Conservation (phyloP, 2,329 filamentous ascomycete species). For the Colletotrichum lupini region DNA sequence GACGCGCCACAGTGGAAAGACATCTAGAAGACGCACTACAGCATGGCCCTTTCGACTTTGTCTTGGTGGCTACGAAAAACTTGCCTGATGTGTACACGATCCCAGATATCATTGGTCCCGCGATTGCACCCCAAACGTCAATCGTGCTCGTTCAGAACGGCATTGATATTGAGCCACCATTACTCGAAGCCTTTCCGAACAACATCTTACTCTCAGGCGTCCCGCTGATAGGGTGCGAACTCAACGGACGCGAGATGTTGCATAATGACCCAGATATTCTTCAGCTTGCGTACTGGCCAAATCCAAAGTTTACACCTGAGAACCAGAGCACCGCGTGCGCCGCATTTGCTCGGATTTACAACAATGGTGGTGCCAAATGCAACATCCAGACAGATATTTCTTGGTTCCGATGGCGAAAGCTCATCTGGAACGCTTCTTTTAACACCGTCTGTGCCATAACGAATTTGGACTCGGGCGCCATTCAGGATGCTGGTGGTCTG, state of each 20-base stretch:
- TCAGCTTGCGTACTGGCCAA: neutral
- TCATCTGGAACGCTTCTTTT: neutral
- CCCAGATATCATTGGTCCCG: no score
- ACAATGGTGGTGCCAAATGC: neutral
- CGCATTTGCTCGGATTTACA: neutral
- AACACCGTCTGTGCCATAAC: neutral
- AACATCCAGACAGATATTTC: neutral
- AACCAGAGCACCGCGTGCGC: neutral
- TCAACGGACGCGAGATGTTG: neutral
- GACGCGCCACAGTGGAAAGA: no score
- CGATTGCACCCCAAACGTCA: no score
- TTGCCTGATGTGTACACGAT: no score
- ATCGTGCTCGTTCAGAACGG: no score
- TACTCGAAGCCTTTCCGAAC: no score
- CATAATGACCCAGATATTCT: neutral
- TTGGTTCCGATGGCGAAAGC: neutral
- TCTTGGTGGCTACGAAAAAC: no score
- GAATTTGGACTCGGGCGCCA: neutral
- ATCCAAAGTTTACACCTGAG: neutral
- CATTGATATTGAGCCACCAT: no score
- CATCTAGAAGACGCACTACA: no score
- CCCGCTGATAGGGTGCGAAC: neutral
- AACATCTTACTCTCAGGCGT: neutral
- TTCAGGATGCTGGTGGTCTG: neutral
- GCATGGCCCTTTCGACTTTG: no score